Percentiles rank a stretch among this genome's conserved stretches.
phyloP scores from a whole-genome alignment of 202 grass and related monocot genomes.

The Musa balbisiana region DNA sequence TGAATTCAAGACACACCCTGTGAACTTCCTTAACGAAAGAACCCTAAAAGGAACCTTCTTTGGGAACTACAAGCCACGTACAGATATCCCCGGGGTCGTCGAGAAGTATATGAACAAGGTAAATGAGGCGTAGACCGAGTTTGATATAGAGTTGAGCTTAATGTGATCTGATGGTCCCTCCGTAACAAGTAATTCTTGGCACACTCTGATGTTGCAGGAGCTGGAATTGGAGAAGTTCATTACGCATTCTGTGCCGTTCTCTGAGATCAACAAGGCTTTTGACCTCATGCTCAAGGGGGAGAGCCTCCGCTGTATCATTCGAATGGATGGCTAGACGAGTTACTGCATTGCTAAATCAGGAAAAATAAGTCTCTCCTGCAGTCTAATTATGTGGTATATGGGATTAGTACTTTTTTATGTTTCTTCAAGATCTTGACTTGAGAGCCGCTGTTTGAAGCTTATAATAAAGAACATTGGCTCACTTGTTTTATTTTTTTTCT shows the following conservation, averaged over 20 bases:
- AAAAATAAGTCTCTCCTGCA: too few relatives aligned
- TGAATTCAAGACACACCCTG: conserved; percentile 5
- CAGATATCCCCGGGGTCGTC: not conserved
- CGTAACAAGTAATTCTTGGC: too few relatives aligned
- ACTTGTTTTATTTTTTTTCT: too few relatives aligned
- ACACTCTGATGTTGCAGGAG: not conserved
- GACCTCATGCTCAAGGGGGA: conserved; percentile 1
- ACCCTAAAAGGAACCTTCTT: conserved; percentile 16
- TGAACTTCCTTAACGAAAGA: conserved; percentile 1
- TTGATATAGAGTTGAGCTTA: too few relatives aligned
- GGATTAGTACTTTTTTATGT: too few relatives aligned
- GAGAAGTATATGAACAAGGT: conserved; percentile 18
- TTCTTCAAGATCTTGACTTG: too few relatives aligned
- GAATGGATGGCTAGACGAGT: not conserved
- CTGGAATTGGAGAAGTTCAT: conserved; percentile 4
- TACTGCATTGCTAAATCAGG: too few relatives aligned
- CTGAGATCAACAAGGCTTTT: conserved; percentile 7
- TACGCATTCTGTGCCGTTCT: not conserved
- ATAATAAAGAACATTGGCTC: too few relatives aligned
- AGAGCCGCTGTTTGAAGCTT: too few relatives aligned
- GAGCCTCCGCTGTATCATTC: not conserved
- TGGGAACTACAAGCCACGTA: conserved; percentile 8
- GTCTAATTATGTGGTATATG: too few relatives aligned
- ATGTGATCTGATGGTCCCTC: too few relatives aligned
- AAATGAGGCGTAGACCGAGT: not conserved